Percentiles rank a stretch among this genome's conserved stretches.
Conservation (phyloP, 225 moss, liverwort and hornwort genomes). For the Straminergon stramineum region DNA sequence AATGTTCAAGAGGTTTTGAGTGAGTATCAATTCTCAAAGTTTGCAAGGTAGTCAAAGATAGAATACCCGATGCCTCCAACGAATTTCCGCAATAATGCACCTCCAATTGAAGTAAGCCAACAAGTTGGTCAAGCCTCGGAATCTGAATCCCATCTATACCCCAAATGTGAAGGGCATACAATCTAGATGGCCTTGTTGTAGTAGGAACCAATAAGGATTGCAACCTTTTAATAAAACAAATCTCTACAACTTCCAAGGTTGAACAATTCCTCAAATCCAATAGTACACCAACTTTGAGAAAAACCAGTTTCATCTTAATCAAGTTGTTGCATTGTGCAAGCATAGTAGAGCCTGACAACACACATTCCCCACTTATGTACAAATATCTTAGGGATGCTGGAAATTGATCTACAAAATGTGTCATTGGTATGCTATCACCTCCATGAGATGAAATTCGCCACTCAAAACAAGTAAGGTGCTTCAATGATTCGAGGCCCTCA, state of each 20-base stretch:
- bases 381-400: not conserved
- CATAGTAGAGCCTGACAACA: not conserved
- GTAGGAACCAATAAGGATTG: not conserved
- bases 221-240: not conserved
- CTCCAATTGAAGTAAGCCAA: not conserved
- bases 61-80: not conserved
- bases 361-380: not conserved
- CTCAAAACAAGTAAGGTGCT: too few species aligned
- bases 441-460: too few species aligned
- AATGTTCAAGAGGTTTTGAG: accelerated
- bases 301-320: not conserved
- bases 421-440: too few species aligned
- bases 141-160: accelerated
- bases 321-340: not conserved
- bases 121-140: not conserved
- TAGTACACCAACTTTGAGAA: not conserved
- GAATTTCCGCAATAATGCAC: accelerated
- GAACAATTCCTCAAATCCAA: not conserved
- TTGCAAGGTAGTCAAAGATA: not conserved
- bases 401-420: not conserved
- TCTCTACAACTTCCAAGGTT: not conserved
- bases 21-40: accelerated
- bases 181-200: too few species aligned
- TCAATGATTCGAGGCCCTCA: too few species aligned
- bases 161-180: accelerated